Evolutionary conservation across 768 basidiomycete genomes (phyloP).

Genomic region (Trametes villosa): DNA sequence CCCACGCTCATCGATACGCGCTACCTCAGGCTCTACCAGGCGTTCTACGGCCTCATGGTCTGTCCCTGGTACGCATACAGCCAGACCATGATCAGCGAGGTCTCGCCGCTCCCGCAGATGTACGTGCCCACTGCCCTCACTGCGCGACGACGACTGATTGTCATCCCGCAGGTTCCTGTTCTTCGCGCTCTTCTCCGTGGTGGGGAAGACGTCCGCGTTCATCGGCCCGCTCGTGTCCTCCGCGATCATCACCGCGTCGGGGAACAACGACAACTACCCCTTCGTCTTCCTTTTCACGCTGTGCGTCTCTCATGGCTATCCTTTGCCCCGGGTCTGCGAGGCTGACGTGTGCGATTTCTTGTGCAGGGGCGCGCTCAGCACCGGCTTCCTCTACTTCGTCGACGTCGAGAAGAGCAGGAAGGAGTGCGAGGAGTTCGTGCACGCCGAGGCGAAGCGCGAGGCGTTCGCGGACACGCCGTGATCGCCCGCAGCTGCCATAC

Average conservation of each 20-base stretch:
- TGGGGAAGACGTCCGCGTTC: constrained; percentile 78
- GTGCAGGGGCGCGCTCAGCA: constrained; percentile 54
- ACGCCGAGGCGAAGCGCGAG: constrained; percentile 52
- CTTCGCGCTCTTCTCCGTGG: constrained; percentile 76
- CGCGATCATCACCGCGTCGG: constrained; percentile 70
- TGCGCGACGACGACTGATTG: not conserved
- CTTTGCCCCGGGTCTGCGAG: not conserved
- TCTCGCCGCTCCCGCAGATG: constrained; percentile 75
- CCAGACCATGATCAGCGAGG: constrained; percentile 83
- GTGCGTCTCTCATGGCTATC: constrained; percentile 53
- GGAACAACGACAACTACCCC: constrained; percentile 74
- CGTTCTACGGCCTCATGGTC: constrained; percentile 71
- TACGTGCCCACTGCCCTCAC: constrained; percentile 32
- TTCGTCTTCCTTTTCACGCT: constrained; percentile 74
- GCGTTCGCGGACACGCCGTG: constrained; percentile 36
- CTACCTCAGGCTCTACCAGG: constrained; percentile 62
- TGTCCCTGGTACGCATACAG: constrained; percentile 85
- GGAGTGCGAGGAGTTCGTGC: constrained; percentile 66
- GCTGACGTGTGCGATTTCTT: not conserved
- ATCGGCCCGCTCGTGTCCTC: constrained; percentile 77
- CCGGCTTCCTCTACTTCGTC: constrained; percentile 62
- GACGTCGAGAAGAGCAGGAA: constrained; percentile 65
- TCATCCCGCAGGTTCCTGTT: constrained; percentile 61
- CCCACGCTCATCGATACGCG: not conserved
- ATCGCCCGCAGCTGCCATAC: not conserved